phyloP scores from a whole-genome alignment of 108 stramenopile genomes.

The Mediolabrus comicus region DNA sequence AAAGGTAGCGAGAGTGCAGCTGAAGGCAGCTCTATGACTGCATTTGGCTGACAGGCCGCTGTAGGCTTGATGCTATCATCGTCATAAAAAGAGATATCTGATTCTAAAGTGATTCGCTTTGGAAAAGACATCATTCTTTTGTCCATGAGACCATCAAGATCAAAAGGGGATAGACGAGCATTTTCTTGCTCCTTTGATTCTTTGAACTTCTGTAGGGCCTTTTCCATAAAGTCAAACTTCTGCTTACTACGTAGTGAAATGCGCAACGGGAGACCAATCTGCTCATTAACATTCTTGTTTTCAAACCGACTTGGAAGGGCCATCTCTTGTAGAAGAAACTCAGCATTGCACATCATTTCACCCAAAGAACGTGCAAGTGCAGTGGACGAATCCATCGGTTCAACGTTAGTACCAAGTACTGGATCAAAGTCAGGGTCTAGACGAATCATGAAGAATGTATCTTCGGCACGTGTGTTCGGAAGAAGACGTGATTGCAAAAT shows the following conservation, averaged over 20 bases:
- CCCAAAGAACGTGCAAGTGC: neutral
- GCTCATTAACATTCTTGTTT: neutral
- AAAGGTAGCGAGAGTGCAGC: conserved; percentile 1
- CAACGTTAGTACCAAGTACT: neutral
- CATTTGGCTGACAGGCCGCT: neutral
- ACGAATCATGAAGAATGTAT: neutral
- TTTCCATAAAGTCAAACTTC: neutral
- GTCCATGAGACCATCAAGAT: neutral
- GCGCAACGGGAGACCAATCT: neutral
- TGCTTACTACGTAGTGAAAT: neutral
- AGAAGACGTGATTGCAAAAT: neutral
- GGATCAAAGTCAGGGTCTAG: conserved; percentile 27
- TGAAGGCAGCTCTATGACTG: neutral
- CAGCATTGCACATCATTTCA: conserved; percentile 2
- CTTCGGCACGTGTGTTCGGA: neutral
- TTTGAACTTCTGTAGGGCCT: conserved; percentile 9
- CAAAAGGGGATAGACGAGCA: neutral
- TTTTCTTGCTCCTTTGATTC: neutral
- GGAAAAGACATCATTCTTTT: neutral
- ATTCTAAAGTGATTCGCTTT: conserved; percentile 12
- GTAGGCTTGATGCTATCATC: neutral
- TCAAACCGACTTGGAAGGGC: conserved; percentile 14
- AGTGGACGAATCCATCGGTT: neutral
- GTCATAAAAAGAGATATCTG: neutral
- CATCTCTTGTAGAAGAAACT: neutral